These are phyloP conservation scores for Cryptomeria japonica DNA, from an alignment of 75 land plant genomes.

Conservation along the genomic window DNA sequence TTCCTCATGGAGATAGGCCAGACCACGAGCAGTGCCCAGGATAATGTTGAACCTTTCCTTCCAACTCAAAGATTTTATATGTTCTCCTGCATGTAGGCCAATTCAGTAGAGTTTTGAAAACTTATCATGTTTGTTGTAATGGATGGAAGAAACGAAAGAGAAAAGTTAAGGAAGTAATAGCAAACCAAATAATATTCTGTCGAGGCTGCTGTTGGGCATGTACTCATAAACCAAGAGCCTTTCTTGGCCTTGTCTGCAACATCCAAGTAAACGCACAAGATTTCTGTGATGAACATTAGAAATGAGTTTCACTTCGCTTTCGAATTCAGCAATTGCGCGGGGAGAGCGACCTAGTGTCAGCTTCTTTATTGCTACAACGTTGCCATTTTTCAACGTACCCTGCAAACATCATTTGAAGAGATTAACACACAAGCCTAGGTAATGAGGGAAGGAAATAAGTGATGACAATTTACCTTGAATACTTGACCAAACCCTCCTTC, in stretches of 20 bases:
- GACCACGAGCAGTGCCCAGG: slow-evolving; percentile 14
- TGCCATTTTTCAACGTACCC: slow-evolving; percentile 49
- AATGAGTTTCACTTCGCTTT: slow-evolving; percentile 32
- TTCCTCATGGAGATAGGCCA: slow-evolving; percentile 12
- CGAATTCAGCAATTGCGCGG: slow-evolving; percentile 12
- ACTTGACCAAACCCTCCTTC: no score
- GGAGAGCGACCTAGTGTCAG: slow-evolving; percentile 11
- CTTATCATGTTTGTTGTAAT: not conserved
- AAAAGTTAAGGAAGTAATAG: not conserved
- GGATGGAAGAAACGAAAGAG: not conserved
- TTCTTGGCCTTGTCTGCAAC: no score
- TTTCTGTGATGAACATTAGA: slow-evolving; percentile 53
- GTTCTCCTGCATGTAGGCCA: slow-evolving; percentile 33
- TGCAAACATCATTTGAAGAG: not conserved
- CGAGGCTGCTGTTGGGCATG: no score
- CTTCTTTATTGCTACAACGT: slow-evolving; percentile 48
- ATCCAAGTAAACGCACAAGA: slow-evolving; percentile 29
- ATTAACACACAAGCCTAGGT: no score
- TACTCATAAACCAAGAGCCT: no score
- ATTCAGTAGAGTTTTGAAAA: slow-evolving; percentile 33
- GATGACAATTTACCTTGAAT: no score
- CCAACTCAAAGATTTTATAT: slow-evolving; percentile 27
- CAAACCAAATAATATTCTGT: slow-evolving; percentile 16
- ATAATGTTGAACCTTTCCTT: slow-evolving; percentile 21
- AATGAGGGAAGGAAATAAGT: no score